Evolutionary conservation across 768 basidiomycete genomes (phyloP), one percentile per base, ranked within the genome.

Genomic region (Leccinum variicolor): DNA sequence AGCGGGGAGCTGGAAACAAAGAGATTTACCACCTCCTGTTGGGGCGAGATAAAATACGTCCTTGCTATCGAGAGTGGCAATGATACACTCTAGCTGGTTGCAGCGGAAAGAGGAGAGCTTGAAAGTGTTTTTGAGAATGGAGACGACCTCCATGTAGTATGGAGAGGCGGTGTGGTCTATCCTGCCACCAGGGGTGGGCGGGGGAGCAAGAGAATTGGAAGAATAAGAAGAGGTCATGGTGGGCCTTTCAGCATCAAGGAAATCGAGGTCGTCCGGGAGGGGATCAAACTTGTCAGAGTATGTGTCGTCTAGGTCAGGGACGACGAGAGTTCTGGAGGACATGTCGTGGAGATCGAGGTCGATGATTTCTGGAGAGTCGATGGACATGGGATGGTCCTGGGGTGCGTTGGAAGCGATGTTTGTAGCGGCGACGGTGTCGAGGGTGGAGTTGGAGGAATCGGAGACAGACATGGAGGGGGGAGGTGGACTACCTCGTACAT

Each of bases 11-110:
- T 98, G 87, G 71, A 87, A 94, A 63, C 89, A 93, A 39, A 94
- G 76, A 64, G 88, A 90, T 74, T 95, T 94, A 1, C 93, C 93
- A 4, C 94, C 94, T 34, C 94, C 94, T 1, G 97, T 99, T 1
- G 97, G 97, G 85, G 98, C 95, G 8, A 98, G 80, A 17, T 98
- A 92, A 62, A 98, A 94, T 17, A 93, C 92, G 66, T 98, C 96
- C 54, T 79, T 82, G 8, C 89, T 93, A 2, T 79, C 77, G 71
- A 99, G 75, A 0, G 90, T 85, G 15, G 88, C 89, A 46, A 83
- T 81, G 61, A 98, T 90, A 2, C 91, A 93, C 66, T 90, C 87
- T 41, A 94, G 79, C 68, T 98, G 97, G 71, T 98, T 90, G 14
- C 71, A 73, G 33, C 96, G 84, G 71, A 98, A 98, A 1, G 68